Evolutionary conservation across 768 basidiomycete species (phyloP).

Genomic region (Tricholoma furcatifolium): DNA sequence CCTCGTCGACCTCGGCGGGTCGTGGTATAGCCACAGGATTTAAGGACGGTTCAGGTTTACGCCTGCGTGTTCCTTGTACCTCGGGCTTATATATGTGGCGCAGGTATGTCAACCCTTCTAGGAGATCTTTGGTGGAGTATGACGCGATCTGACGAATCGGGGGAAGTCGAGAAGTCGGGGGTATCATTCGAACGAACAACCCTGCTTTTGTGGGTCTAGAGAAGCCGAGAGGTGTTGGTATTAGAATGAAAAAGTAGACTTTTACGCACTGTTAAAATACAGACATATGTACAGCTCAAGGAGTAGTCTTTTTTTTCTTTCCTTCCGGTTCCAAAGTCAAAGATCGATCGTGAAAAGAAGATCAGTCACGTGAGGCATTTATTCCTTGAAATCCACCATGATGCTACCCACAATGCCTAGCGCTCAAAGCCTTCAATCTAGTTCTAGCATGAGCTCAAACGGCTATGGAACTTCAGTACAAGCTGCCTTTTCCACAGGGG

Average conservation of each 20-base stretch:
- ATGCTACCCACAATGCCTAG: neutral
- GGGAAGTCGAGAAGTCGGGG: constrained; percentile 57
- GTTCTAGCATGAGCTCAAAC: neutral
- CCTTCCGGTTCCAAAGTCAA: too few relatives aligned
- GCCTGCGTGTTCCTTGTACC: constrained; percentile 57
- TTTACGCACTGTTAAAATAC: too few relatives aligned
- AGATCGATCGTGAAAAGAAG: too few relatives aligned
- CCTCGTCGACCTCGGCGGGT: constrained; percentile 1
- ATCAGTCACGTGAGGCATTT: neutral
- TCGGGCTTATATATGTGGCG: constrained; percentile 56
- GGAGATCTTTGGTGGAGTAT: constrained; percentile 34
- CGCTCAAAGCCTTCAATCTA: constrained; percentile 10
- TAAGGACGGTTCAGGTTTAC: constrained; percentile 6
- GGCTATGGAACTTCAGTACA: constrained; percentile 4
- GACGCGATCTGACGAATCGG: constrained; percentile 44
- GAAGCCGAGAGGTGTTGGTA: too few relatives aligned
- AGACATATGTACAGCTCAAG: too few relatives aligned
- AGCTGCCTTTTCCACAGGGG: neutral
- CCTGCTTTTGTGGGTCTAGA: neutral
- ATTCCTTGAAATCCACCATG: neutral
- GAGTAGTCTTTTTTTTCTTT: too few relatives aligned
- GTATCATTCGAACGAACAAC: constrained; percentile 7
- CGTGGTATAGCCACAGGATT: neutral
- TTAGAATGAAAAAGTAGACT: too few relatives aligned
- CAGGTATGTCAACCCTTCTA: constrained; percentile 48